phyloP scores from a whole-genome alignment of 1,284 basidiomycete species.

The Moesziomyces sp. region DNA sequence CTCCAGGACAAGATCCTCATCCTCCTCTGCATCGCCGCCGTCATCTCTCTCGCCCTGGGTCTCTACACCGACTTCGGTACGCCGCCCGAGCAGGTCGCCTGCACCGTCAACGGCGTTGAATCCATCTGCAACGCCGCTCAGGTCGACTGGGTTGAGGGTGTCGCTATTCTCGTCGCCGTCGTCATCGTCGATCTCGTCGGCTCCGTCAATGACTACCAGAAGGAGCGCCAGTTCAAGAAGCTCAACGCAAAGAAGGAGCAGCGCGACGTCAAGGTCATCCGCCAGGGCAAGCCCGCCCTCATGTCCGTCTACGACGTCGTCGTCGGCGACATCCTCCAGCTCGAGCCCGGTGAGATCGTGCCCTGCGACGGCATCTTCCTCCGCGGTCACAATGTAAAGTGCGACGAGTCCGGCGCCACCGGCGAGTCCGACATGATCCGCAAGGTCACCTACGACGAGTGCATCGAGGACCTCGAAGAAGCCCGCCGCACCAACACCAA shows the following conservation, averaged over 20 bases:
- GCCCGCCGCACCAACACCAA: constrained; percentile 64
- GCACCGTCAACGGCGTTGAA: constrained; percentile 66
- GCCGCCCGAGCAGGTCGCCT: constrained; percentile 71
- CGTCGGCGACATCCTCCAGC: constrained; percentile 88
- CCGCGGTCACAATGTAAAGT: constrained; percentile 89
- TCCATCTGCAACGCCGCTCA: constrained; percentile 44
- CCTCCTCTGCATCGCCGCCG: constrained; percentile 87
- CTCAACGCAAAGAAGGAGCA: constrained; percentile 97
- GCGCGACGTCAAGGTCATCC: constrained; percentile 89
- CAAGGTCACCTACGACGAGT: constrained; percentile 84
- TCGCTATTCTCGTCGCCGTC: constrained; percentile 93
- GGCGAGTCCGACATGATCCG: constrained; percentile 95
- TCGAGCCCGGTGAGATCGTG: constrained; percentile 95
- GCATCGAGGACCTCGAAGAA: constrained; percentile 71
- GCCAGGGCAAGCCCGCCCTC: constrained; percentile 86
- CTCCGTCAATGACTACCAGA: constrained; percentile 93
- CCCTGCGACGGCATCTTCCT: constrained; percentile 96
- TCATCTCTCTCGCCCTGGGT: constrained; percentile 91
- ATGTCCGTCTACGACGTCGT: constrained; percentile 81
- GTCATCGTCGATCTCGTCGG: constrained; percentile 74
- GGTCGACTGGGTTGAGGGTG: constrained; percentile 96
- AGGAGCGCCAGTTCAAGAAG: constrained; percentile 91
- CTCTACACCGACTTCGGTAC: constrained; percentile 92
- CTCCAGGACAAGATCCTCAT: constrained; percentile 95
- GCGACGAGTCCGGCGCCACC: constrained; percentile 95